Evolutionary conservation across 805 yeast genomes (phyloP).

Genomic region (Spathaspora gorwiae): DNA sequence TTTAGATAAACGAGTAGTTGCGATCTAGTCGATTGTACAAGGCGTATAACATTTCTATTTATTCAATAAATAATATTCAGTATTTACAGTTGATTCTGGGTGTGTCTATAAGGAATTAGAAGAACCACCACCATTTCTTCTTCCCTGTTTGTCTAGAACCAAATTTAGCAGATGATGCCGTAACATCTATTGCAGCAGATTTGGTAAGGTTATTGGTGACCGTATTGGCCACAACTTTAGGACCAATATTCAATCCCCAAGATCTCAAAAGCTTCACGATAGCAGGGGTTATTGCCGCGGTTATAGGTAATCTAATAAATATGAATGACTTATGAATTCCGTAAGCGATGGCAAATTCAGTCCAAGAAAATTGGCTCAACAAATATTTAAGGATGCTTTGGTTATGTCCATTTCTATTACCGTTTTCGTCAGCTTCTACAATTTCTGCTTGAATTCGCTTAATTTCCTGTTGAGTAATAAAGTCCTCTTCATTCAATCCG

Average conservation of each 20-base stretch:
- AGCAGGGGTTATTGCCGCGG: conserved; percentile 88
- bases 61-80: not conserved
- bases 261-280: conserved; percentile 60
- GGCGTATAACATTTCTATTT: too few species aligned
- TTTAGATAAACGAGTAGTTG: not conserved
- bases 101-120: conserved; percentile 22
- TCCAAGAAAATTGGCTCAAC: conserved; percentile 47
- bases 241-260: conserved; percentile 79
- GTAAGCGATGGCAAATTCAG: conserved; percentile 87
- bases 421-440: conserved; percentile 8
- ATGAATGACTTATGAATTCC: conserved; percentile 87
- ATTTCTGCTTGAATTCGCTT: conserved; percentile 20
- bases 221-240: conserved; percentile 40
- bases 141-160: conserved; percentile 49
- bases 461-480: conserved; percentile 31
- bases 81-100: too few species aligned
- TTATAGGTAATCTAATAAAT: conserved; percentile 78
- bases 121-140: conserved; percentile 62
- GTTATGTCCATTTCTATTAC: conserved; percentile 8
- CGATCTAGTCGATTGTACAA: too few species aligned
- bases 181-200: conserved; percentile 12
- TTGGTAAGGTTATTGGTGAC: conserved; percentile 12
- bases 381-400: conserved; percentile 10
- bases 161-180: conserved; percentile 30
- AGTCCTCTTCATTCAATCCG: conserved; percentile 45